These are phyloP conservation scores for Arabidopsis thaliana DNA, from an alignment of 345 rosid species.

Conservation along the genomic window TAIR10.1 NC_003070.9:18584001-18584500, in stretches of 20 bases:
- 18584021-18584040: conserved; percentile 28
- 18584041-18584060: conserved; percentile 11
- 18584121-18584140: conserved; percentile 3
- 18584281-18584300: conserved; percentile 35
- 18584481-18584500: conserved; percentile 31
- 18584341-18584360: conserved; percentile 45
- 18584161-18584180: conserved; percentile 5
- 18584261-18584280: conserved; percentile 41
- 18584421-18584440: conserved; percentile 46
- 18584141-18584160: conserved; percentile 28
- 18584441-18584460: conserved; percentile 48
- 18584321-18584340: conserved; percentile 42
- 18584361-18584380: conserved; percentile 51
- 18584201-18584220: neutral
- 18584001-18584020: conserved; percentile 38
- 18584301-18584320: conserved; percentile 32
- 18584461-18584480: conserved; percentile 40
- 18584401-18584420: conserved; percentile 47
- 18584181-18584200: conserved; percentile 19
- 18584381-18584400: conserved; percentile 40
- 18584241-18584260: conserved; percentile 44
- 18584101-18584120: conserved; percentile 28
- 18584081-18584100: conserved; percentile 25
- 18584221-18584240: conserved; percentile 40
- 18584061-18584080: conserved; percentile 18